A percentile compares a stretch with the other conserved stretches of the same genome.
Conservation (phyloP, 73 alveolate genomes). For the Effrenium voratum region DNA sequence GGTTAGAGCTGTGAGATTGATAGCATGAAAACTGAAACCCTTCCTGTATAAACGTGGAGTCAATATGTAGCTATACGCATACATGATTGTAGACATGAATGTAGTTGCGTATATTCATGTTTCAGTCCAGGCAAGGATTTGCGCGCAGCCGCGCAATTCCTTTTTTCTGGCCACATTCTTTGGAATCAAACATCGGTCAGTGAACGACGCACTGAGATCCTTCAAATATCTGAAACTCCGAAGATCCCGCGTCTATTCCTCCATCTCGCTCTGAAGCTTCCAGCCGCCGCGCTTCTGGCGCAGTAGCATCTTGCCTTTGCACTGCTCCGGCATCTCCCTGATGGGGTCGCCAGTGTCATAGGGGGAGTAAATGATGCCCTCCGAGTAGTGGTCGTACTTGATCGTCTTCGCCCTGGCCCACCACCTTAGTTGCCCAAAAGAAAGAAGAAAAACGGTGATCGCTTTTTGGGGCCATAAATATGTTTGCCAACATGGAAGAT, state of each 20-base stretch:
- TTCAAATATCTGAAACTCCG: neutral
- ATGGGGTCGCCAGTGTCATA: constrained; percentile 55
- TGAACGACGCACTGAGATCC: neutral
- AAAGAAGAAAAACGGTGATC: neutral
- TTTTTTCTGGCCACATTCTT: neutral
- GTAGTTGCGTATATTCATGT: neutral
- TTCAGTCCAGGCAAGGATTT: neutral
- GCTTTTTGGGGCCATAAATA: neutral
- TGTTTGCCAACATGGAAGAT: no score
- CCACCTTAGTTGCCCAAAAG: constrained; percentile 34
- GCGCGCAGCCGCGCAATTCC: neutral
- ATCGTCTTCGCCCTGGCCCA: constrained; percentile 74
- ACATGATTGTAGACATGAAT: neutral
- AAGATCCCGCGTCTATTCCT: neutral
- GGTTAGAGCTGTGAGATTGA: neutral
- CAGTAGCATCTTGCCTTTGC: constrained; percentile 71
- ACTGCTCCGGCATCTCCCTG: constrained; percentile 68
- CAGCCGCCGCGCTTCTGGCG: constrained; percentile 76
- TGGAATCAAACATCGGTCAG: neutral
- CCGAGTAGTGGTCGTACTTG: constrained; percentile 16
- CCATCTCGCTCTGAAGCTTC: constrained; percentile 91
- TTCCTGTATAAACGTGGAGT: neutral
- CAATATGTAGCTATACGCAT: neutral
- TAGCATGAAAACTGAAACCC: neutral
- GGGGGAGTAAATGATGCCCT: constrained; percentile 76